Percentiles rank a stretch among this genome's conserved stretches.
phyloP scores from a whole-genome alignment of 2,329 filamentous ascomycete genomes.

The Sphaceloma murrayae region DNA sequence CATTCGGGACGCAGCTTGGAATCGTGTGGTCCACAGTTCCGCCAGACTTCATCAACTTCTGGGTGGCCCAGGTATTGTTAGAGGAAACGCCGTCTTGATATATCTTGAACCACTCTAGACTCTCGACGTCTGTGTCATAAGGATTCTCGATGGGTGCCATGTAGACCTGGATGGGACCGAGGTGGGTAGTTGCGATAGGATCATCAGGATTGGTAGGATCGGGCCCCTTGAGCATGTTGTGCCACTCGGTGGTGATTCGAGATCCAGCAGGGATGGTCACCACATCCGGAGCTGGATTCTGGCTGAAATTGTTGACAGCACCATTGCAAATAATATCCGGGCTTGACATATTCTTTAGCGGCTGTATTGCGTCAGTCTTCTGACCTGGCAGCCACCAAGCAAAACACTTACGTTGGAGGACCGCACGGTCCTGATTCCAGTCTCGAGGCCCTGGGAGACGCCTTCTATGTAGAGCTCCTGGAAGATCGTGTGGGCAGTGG shows the following conservation, averaged over 20 bases:
- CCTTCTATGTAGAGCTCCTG: constrained; percentile 3
- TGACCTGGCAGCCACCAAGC: not conserved
- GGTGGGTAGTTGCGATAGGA: constrained; percentile 1
- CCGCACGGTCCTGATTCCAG: constrained; percentile 1
- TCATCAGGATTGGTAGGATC: constrained; percentile 3
- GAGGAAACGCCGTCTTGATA: constrained; percentile 6
- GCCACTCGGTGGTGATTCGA: constrained; percentile 6
- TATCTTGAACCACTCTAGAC: constrained; percentile 10
- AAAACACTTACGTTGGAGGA: constrained; percentile 1
- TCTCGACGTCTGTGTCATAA: constrained; percentile 6
- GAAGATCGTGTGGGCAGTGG: constrained; percentile 3
- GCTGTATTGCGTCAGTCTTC: not conserved
- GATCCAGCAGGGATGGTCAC: not conserved
- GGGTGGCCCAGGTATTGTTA: constrained; percentile 7
- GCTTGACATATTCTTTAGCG: not conserved
- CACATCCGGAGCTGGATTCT: constrained; percentile 2
- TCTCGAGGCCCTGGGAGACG: not conserved
- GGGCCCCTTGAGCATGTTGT: constrained; percentile 1
- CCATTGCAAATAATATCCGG: constrained; percentile 9
- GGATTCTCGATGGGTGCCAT: constrained; percentile 4
- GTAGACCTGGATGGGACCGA: constrained; percentile 4
- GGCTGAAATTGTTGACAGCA: constrained; percentile 8
- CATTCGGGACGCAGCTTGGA: not conserved
- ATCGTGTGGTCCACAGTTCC: constrained; percentile 1
- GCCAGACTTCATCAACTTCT: constrained; percentile 1